Evolutionary conservation across 495 filamentous ascomycete species (phyloP).

Genomic region (Xanthoparmelia taractica): DNA sequence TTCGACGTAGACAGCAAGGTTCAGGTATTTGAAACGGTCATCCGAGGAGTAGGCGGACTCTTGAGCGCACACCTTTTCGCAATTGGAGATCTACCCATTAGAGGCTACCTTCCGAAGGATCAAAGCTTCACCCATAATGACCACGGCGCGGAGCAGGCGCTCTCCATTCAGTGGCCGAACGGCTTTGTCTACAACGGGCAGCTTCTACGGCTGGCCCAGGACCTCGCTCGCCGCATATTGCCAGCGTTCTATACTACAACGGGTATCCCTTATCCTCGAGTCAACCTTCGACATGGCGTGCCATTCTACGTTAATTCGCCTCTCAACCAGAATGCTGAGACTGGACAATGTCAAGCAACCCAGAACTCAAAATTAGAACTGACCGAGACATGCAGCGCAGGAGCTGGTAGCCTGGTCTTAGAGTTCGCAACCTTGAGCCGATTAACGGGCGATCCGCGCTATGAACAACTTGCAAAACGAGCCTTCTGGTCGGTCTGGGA

Average conservation of each 20-base stretch:
- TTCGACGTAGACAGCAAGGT: constrained; percentile 98
- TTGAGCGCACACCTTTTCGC: constrained; percentile 92
- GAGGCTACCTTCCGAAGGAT: constrained; percentile 55
- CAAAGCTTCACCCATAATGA: constrained; percentile 36
- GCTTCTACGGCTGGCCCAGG: constrained; percentile 72
- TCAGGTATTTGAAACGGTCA: constrained; percentile 96
- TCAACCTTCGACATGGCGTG: constrained; percentile 86
- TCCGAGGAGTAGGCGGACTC: constrained; percentile 83
- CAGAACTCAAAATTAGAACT: constrained; percentile 52
- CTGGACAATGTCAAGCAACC: constrained; percentile 34
- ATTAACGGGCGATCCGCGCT: constrained; percentile 76
- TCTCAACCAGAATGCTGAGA: constrained; percentile 43
- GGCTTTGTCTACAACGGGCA: constrained; percentile 85
- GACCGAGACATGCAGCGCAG: constrained; percentile 93
- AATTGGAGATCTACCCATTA: constrained; percentile 76
- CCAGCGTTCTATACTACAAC: constrained; percentile 87
- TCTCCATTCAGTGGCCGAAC: constrained; percentile 62
- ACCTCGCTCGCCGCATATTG: constrained; percentile 73
- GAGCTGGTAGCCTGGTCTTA: constrained; percentile 85
- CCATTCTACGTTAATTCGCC: constrained; percentile 83
- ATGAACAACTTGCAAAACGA: constrained; percentile 79
- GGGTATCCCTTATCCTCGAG: constrained; percentile 86
- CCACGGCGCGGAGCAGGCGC: constrained; percentile 32
- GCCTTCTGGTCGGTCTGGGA: constrained; percentile 96
- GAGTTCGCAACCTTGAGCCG: constrained; percentile 89